phyloP scores from a whole-genome alignment of 768 basidiomycete genomes.

The Stropharia rugosoannulata region DNA sequence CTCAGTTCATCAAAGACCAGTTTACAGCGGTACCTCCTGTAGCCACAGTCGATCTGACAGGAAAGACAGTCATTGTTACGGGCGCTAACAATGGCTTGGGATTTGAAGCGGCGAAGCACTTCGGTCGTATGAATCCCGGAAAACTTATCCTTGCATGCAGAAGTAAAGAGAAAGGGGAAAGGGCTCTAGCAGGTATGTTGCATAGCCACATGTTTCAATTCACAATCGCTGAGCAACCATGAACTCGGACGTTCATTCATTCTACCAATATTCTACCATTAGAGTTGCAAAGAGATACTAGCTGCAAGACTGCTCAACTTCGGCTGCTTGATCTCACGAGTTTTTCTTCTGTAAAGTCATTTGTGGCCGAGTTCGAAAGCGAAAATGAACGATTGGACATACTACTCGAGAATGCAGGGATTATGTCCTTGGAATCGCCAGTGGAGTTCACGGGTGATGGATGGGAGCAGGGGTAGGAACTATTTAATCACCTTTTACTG shows the following conservation, averaged over 20 bases:
- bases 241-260: too few relatives aligned
- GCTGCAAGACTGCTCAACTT: conserved; percentile 31
- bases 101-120: conserved; percentile 4
- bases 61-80: background rate
- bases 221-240: too few relatives aligned
- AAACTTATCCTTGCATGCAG: conserved; percentile 7
- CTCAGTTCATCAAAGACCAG: background rate
- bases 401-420: conserved; percentile 16
- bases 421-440: background rate
- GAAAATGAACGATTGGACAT: conserved; percentile 38
- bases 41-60: background rate
- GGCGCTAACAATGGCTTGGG: conserved; percentile 3
- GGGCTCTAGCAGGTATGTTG: background rate
- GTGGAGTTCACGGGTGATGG: conserved; percentile 29
- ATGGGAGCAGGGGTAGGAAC: conserved; percentile 38
- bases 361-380: conserved; percentile 33
- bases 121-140: background rate
- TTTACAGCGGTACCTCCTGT: background rate
- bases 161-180: background rate
- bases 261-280: background rate
- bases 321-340: conserved; percentile 41
- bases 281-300: conserved; percentile 32
- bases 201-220: too few relatives aligned
- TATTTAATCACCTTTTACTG: background rate
- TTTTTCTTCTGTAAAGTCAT: conserved; percentile 40